A percentile compares a stretch with the other conserved stretches of the same genome.
Conservation (phyloP, 345 rosid genomes). For the Pugionium cornutum region DNA sequence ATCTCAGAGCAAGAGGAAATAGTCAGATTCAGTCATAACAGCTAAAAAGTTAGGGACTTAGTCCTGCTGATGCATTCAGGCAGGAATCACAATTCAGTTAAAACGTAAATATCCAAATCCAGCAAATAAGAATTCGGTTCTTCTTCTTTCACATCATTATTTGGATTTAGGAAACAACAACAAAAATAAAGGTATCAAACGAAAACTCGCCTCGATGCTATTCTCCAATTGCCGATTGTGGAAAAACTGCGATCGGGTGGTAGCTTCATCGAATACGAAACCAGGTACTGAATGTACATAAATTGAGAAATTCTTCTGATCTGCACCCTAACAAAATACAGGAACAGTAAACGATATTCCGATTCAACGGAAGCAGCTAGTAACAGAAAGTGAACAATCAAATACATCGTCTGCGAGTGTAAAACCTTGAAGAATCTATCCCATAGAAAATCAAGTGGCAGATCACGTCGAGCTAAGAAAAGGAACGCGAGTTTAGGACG, state of each 20-base stretch:
- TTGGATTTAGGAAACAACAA: neutral
- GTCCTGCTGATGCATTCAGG: neutral
- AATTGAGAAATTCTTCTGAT: constrained; percentile 62
- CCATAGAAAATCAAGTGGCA: constrained; percentile 80
- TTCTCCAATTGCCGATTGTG: constrained; percentile 67
- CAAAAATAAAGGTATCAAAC: neutral
- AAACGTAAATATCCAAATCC: too few relatives aligned
- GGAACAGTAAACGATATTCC: constrained; percentile 1
- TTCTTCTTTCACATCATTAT: neutral
- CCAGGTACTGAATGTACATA: constrained; percentile 80
- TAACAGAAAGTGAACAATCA: constrained; percentile 11
- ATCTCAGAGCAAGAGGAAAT: neutral
- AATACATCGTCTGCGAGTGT: neutral
- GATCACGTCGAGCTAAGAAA: constrained; percentile 55
- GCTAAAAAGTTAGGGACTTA: neutral
- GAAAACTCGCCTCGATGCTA: constrained; percentile 58
- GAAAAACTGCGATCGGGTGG: constrained; percentile 72
- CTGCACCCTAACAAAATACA: constrained; percentile 50
- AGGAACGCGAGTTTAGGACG: constrained; percentile 69
- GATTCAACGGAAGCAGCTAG: neutral
- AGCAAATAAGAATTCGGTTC: neutral
- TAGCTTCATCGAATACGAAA: constrained; percentile 65
- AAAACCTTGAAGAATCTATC: constrained; percentile 66
- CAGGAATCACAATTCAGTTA: too few relatives aligned
- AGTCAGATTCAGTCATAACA: neutral